Conservation (phyloP, 2,329 filamentous ascomycete species). For the Botrytis fragariae region DNA sequence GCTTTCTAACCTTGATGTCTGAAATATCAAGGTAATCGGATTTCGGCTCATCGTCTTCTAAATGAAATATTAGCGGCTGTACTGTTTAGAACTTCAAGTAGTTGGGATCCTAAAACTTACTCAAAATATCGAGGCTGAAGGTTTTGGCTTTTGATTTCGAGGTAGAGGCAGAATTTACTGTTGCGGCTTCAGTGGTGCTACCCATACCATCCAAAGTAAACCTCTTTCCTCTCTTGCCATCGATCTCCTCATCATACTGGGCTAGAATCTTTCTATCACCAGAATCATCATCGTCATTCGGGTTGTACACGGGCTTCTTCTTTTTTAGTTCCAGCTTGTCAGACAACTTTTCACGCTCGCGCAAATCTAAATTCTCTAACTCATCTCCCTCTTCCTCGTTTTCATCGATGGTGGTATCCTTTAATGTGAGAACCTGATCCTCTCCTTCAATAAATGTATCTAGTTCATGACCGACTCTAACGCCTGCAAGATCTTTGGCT, state of each 20-base stretch:
- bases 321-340: conserved; percentile 86
- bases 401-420: conserved; percentile 82
- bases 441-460: conserved; percentile 76
- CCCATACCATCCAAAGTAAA: conserved; percentile 85
- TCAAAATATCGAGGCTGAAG: conserved; percentile 73
- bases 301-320: conserved; percentile 85
- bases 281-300: conserved; percentile 66
- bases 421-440: conserved; percentile 91
- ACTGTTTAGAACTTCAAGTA: neutral
- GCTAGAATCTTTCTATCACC: conserved; percentile 69
- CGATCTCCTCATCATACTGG: conserved; percentile 95
- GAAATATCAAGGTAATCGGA: conserved; percentile 89
- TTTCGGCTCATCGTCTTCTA: conserved; percentile 59
- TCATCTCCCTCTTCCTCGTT: conserved; percentile 88
- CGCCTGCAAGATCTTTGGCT: conserved; percentile 79
- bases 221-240: conserved; percentile 81
- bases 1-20: conserved; percentile 89
- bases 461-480: conserved; percentile 88
- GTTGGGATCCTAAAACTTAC: conserved; percentile 39
- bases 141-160: conserved; percentile 64
- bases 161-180: conserved; percentile 49
- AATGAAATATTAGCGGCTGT: conserved; percentile 37
- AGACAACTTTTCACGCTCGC: conserved; percentile 67
- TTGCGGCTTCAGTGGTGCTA: conserved; percentile 58
- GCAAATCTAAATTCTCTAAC: conserved; percentile 72